Base-by-base conservation (phyloP, 2,329 filamentous ascomycete species). In the Beauveria rudraprayagi region DNA sequence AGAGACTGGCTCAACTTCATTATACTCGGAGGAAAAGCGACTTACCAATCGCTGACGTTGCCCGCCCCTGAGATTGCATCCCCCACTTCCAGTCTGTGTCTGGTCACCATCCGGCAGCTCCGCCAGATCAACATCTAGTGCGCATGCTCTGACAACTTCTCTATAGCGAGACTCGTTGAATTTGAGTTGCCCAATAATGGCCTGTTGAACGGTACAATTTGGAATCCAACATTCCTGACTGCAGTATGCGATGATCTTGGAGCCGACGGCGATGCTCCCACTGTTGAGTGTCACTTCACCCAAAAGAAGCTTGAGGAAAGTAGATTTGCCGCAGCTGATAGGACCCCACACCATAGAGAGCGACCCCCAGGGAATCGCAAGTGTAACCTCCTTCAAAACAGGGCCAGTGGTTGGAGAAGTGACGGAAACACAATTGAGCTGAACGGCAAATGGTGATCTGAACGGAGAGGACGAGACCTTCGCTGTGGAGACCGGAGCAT, bases 41-140 rank as follows among this genome's bases (percentile, higher is more conserved):
- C 56, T 34, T 46, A 60, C 57, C 47, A 60, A 3, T 28, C 57
- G 47, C 8, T 52, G 57, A 3, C 57, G 40, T 22, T 60, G 57
- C 7, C 57, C 57, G 17, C 57, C 57, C 7, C 40, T 60, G 37
- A 60, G 47, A 22, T 43, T 28, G 34, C 47, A 52, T n/a, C 57
- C 57, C 9, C 41, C 50, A n/a, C 37, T 60, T 14, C 57, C 57
- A 1, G 37, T 52, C 9, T 22, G 6, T 2, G 57, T 60, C 10
- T 52, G 37, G 7, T 60, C 57, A 8, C 57, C 57, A 14, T 53
- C 22, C 9, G 57, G 57, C 17, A 50, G 11, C 10, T 52, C 19
- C 3, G 9, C 2, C 7, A 60, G 11, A 30, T 60, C 56, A 6
- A 19, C 17, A 9, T 52, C 37, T 9, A 60, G 41, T 14, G 34